Percentiles rank a stretch among this genome's conserved stretches.
These are phyloP conservation scores for Penicillium diatomitis DNA, from an alignment of 495 filamentous ascomycete genomes.

Conservation along the genomic window DNA sequence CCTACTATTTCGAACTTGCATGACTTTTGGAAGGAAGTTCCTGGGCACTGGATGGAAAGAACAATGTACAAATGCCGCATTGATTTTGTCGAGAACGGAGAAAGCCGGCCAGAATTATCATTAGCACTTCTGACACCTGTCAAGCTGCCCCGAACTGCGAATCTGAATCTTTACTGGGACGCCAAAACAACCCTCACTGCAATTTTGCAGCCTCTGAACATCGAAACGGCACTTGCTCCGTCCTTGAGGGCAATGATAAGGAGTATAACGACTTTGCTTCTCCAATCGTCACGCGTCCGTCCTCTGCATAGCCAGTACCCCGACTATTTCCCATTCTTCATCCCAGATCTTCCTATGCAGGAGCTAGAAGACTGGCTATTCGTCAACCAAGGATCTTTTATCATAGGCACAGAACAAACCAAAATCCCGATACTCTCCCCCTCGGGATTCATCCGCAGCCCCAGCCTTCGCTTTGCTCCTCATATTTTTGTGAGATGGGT, in stretches of 20 bases:
- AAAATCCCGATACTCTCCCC: neutral
- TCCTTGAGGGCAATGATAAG: neutral
- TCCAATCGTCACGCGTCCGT: neutral
- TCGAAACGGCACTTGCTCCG: neutral
- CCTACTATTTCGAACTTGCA: neutral
- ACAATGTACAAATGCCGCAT: neutral
- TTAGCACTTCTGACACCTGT: slow-evolving; percentile 1
- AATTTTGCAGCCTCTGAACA: neutral
- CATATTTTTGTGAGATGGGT: slow-evolving; percentile 1
- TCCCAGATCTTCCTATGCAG: slow-evolving; percentile 1
- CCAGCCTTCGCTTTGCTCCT: neutral
- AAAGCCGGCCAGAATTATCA: neutral
- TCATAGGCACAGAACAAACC: neutral
- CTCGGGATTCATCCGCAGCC: neutral
- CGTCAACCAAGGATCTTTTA: neutral
- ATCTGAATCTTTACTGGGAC: neutral
- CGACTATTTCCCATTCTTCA: neutral
- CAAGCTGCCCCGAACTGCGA: neutral
- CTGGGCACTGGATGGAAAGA: neutral
- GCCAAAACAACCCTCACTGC: neutral
- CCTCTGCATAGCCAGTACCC: neutral
- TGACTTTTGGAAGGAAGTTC: neutral
- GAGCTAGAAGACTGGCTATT: slow-evolving; percentile 1
- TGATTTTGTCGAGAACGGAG: neutral
- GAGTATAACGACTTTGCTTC: neutral